Base-by-base conservation (phyloP, 2,329 filamentous ascomycete genomes). In the Zymoseptoria crescenta region DNA sequence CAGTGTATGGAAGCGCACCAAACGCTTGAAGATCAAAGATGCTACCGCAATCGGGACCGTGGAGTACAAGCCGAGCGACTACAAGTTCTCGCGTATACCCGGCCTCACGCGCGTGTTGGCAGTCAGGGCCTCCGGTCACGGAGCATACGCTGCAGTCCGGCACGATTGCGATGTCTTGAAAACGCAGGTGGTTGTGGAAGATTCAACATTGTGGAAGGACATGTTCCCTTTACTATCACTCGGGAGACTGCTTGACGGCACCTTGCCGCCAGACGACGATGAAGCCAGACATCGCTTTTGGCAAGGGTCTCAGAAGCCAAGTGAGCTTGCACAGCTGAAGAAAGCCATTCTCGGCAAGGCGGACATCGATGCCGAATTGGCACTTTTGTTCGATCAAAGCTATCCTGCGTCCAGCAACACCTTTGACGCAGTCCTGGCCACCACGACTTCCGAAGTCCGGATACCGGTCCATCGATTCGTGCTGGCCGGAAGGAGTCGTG, bases 81-180 rank as follows among this genome's bases (percentile, higher is more conserved):
- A 95, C 78, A 99, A 99, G 72, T 99, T 97, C 66, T 87, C 93
- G 68, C 86, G 94, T 59, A 85, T 99, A 8, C 88, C 94, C 0
- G 91, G 89, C 49, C 83, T 99, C 58, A 96, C 91, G 1, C 86
- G 91, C 41, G 90, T 95, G 13, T 82, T 88, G 30, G 86, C 87
- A 3, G 92, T 97, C 7, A 83, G 91, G 64, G 93, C 91, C 66
- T 97, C 94, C 35, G 84, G 87, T 0, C 96, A 89, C 74, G 94
- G 94, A 4, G 89, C 93, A 0, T 97, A 93, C 76, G 89, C 91
- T 35, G 91, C 91, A 2, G 83, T 96, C 52, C 85, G 94, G 52
- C 87, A 88, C 69, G 92, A 96, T 67, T 90, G 86, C 63, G 86
- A 92, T 69, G 85, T 96, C 28, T 89, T 92, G 57, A 85, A 84